Conservation (phyloP, 192 early-diverging fungal species). For the Rhizophagus sp. region DNA sequence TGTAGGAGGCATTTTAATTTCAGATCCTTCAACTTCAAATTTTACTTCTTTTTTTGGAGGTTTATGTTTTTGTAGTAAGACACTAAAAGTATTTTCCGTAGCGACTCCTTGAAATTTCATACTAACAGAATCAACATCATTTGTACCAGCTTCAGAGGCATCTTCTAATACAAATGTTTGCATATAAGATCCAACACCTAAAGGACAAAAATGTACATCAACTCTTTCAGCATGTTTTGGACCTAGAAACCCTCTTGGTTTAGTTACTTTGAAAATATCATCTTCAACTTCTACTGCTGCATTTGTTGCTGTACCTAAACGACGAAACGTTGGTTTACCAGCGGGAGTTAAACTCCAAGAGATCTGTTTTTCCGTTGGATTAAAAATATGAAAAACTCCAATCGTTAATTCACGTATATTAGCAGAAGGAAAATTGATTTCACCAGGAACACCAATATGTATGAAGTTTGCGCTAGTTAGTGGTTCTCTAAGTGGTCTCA, state of each 20-base stretch:
- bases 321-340: conserved; percentile 8
- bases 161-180: conserved; percentile 25
- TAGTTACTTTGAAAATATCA: background rate
- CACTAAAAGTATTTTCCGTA: conserved; percentile 15
- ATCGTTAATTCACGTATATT: conserved; percentile 2
- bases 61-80: conserved; percentile 5
- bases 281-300: conserved; percentile 4
- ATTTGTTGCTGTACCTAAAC: background rate
- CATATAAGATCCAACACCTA: conserved; percentile 14
- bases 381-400: conserved; percentile 28
- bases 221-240: conserved; percentile 23
- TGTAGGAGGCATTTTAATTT: conserved; percentile 1
- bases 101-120: conserved; percentile 2
- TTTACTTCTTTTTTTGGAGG: conserved; percentile 9
- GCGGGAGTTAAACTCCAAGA: conserved; percentile 1
- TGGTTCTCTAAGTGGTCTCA: conserved; percentile 11
- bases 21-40: conserved; percentile 15
- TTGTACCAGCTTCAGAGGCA: background rate
- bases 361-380: background rate
- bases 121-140: background rate
- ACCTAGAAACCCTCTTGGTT: conserved; percentile 1
- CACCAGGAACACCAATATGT: conserved; percentile 14
- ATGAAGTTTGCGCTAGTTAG: conserved; percentile 14
- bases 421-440: conserved; percentile 17
- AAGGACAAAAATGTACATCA: conserved; percentile 16